A percentile compares a stretch with the other conserved stretches of the same genome.
Conservation (phyloP, 2,329 filamentous ascomycete genomes). For the Gyromitra esculenta region DNA sequence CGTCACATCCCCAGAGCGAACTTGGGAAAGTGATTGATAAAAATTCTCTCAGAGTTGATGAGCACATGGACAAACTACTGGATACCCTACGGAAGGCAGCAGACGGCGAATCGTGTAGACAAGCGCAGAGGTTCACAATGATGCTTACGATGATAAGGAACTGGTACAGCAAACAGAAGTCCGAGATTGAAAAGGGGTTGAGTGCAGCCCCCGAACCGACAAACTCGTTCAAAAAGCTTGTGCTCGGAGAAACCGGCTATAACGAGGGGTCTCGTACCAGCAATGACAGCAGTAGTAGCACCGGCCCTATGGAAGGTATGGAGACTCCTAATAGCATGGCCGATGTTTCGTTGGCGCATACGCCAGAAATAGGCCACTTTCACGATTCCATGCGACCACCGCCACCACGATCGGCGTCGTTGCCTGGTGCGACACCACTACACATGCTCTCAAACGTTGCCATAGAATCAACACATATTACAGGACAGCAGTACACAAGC, state of each 20-base stretch:
- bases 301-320: conserved; percentile 28
- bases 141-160: conserved; percentile 61
- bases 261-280: background rate
- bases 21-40: conserved; percentile 65
- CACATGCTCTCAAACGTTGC: conserved; percentile 47
- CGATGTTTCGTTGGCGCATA: conserved; percentile 13
- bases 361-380: conserved; percentile 10
- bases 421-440: conserved; percentile 35
- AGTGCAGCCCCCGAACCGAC: conserved; percentile 13
- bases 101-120: conserved; percentile 67
- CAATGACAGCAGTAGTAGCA: background rate
- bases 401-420: background rate
- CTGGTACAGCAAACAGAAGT: conserved; percentile 42
- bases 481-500: conserved; percentile 5
- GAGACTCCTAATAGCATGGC: conserved; percentile 29
- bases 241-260: background rate
- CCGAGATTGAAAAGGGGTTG: conserved; percentile 36
- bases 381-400: conserved; percentile 38
- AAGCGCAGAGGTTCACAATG: conserved; percentile 62
- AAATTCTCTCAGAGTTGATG: conserved; percentile 64
- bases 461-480: conserved; percentile 5
- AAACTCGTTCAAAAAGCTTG: conserved; percentile 24
- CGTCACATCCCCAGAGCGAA: conserved; percentile 64
- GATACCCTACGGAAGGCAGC: conserved; percentile 73
- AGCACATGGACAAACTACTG: conserved; percentile 74